Evolutionary conservation across 164 flowering plant species (phyloP).

Genomic region (Sextonia rubra): DNA sequence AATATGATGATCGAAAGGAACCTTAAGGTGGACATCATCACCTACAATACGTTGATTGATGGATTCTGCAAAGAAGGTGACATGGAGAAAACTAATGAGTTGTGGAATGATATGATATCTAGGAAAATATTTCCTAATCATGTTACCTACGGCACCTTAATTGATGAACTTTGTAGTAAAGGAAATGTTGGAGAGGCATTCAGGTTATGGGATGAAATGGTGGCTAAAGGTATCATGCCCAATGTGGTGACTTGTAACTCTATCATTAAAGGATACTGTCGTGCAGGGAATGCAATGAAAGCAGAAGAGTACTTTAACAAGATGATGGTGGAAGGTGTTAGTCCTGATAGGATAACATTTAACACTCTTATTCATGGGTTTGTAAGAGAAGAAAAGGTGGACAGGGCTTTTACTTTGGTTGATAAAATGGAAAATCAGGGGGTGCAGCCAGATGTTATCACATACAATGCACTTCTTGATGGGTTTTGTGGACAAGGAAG

Average conservation of each 20-base stretch:
- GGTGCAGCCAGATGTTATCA: slow-evolving; percentile 53
- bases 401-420: slow-evolving; percentile 44
- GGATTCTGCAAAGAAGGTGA: slow-evolving; percentile 77
- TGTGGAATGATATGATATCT: slow-evolving; percentile 62
- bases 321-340: slow-evolving; percentile 46
- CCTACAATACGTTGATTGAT: slow-evolving; percentile 74
- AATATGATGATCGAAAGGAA: slow-evolving; percentile 56
- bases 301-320: slow-evolving; percentile 50
- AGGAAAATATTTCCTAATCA: slow-evolving; percentile 45
- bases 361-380: slow-evolving; percentile 77
- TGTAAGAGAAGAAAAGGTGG: slow-evolving; percentile 54
- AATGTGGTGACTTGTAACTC: slow-evolving; percentile 63
- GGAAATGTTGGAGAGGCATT: slow-evolving; percentile 57
- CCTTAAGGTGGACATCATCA: slow-evolving; percentile 67
- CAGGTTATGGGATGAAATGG: slow-evolving; percentile 82
- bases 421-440: slow-evolving; percentile 62
- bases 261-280: slow-evolving; percentile 70
- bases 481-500: slow-evolving; percentile 67
- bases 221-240: slow-evolving; percentile 57
- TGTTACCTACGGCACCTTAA: slow-evolving; percentile 61
- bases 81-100: slow-evolving; percentile 56
- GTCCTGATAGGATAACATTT: slow-evolving; percentile 62
- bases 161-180: slow-evolving; percentile 59
- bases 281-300: slow-evolving; percentile 49
- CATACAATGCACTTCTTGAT: slow-evolving; percentile 55